phyloP scores from a whole-genome alignment of 768 basidiomycete genomes.

The Auriscalpium vulgare region DNA sequence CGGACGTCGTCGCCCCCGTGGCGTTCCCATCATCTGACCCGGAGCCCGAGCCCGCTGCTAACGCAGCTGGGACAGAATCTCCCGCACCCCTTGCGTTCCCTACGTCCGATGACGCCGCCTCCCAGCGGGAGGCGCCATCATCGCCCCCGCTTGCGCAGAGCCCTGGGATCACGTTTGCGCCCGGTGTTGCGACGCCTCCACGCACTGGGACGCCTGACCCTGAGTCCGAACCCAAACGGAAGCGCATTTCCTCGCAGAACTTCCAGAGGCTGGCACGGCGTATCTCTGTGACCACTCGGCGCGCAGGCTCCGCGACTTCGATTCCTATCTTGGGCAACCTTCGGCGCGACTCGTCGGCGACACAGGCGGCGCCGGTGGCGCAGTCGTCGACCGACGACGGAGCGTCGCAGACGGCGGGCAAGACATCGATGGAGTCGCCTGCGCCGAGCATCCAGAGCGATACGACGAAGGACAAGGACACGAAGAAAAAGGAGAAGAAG shows the following conservation, averaged over 20 bases:
- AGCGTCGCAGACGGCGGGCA: not conserved
- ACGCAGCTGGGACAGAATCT: constrained; percentile 29
- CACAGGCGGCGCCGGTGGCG: constrained; percentile 1
- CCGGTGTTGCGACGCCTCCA: constrained; percentile 45
- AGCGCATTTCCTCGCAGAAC: constrained; percentile 78
- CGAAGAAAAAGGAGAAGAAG: constrained; percentile 45
- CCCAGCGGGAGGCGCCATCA: constrained; percentile 24
- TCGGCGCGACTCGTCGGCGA: constrained; percentile 37
- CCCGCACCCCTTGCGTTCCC: constrained; percentile 26
- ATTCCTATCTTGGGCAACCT: constrained; percentile 42
- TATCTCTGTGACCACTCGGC: constrained; percentile 58
- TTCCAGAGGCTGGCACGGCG: constrained; percentile 74
- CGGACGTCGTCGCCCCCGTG: constrained; percentile 25
- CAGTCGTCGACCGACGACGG: constrained; percentile 5
- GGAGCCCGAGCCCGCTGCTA: constrained; percentile 15
- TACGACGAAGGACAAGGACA: constrained; percentile 33
- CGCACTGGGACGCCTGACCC: constrained; percentile 68
- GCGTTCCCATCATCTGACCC: constrained; percentile 26
- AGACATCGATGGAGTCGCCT: constrained; percentile 39
- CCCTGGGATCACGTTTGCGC: constrained; percentile 62
- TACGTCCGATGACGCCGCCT: constrained; percentile 23
- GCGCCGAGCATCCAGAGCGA: constrained; percentile 46
- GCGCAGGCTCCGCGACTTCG: constrained; percentile 37
- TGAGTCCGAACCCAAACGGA: constrained; percentile 69
- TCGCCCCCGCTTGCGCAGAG: constrained; percentile 13